Evolutionary conservation across 176 grass and related monocot species (phyloP), one percentile per base, ranked within the genome.

Genomic region (Microstegium vimineum): DNA sequence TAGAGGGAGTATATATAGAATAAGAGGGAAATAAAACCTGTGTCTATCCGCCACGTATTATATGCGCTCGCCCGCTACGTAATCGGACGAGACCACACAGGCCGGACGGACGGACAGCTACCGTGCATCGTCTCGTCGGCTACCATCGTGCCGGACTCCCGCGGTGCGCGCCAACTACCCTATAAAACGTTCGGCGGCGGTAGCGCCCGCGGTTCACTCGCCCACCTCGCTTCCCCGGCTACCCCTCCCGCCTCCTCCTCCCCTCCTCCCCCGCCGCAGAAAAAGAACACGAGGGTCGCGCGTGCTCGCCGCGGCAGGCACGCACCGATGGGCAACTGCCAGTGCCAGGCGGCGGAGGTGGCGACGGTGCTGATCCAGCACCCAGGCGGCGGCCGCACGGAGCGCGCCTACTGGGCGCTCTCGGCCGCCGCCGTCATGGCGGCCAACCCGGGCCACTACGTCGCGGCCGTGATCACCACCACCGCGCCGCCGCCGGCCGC

Each of bases 261-360:
- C 68, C 68, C 26, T 28, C 26, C 41, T 45, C 40, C 40, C 75
- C 28, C 35, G 32, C 25, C 43, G 5, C 8, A 27, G n/a, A 25
- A 32, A 34, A 34, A 41, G 27, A 5, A 3, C 73, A 15, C 80
- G 11, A 36, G 32, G 34, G 57, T 14, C 68, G 57, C n/a, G 51
- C 79, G 25, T 11, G 75, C 9, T 17, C n/a, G 10, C 28, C 22
- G 38, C 41, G 47, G 63, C 66, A 57, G 2, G 0, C 25, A 16
- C 5, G 71, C 32, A 37, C 2, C 41, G 20, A 98, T 98, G 95
- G 95, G 95, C 52, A 98, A 98, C 71, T 98, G 95, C 87, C 95
- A 98, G 80, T 98, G 95, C 87, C 95, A 98, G 80, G 88, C 95
- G 71, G 95, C 86, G 78, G 95, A 98, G 66, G 88, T 80, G 73